phyloP scores from a whole-genome alignment of 768 basidiomycete genomes.

The Leccinum rimulosum region DNA sequence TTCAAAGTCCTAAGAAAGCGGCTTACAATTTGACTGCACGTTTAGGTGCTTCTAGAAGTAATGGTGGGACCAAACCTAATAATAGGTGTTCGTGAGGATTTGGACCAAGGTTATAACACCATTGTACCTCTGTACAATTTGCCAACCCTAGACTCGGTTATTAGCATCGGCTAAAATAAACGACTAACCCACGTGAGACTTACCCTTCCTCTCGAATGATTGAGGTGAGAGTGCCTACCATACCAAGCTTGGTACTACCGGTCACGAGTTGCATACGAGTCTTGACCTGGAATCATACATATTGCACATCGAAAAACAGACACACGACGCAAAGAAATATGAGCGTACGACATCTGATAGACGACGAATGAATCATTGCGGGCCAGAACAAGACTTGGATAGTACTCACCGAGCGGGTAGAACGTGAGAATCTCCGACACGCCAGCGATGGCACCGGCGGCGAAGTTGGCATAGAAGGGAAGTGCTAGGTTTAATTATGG shows the following conservation, averaged over 20 bases:
- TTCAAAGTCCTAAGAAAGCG: background rate
- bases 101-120: background rate
- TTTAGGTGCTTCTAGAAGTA: conserved; percentile 96
- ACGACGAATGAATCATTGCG: conserved; percentile 9
- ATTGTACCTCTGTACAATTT: conserved; percentile 81
- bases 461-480: conserved; percentile 86
- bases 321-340: background rate
- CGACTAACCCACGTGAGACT: conserved; percentile 17
- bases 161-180: background rate
- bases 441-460: conserved; percentile 95
- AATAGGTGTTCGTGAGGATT: background rate
- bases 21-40: conserved; percentile 92
- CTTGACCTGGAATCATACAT: conserved; percentile 65
- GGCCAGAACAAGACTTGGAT: background rate
- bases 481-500: conserved; percentile 48
- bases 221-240: conserved; percentile 77
- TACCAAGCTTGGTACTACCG: conserved; percentile 69
- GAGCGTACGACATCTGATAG: conserved; percentile 76
- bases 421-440: conserved; percentile 81
- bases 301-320: conserved; percentile 4
- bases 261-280: conserved; percentile 98
- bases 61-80: conserved; percentile 86
- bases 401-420: conserved; percentile 77
- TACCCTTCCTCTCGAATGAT: conserved; percentile 94
- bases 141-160: conserved; percentile 49